Evolutionary conservation across 2,329 filamentous ascomycete genomes (phyloP).

Genomic region (Aspergillus pseudoterreus): DNA sequence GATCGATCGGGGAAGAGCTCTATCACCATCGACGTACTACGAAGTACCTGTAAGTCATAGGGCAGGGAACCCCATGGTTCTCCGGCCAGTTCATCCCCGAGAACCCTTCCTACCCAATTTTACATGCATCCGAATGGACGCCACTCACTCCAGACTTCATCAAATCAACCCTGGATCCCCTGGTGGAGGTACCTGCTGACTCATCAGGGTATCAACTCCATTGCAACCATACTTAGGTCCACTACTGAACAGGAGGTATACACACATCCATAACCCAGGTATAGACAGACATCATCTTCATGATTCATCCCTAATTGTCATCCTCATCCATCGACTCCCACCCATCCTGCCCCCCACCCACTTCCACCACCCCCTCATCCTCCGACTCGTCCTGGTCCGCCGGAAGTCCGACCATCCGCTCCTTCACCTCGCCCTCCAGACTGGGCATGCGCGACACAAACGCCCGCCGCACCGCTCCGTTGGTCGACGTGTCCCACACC

Average conservation of each 20-base stretch:
- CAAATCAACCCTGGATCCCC: not conserved
- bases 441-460: constrained; percentile 71
- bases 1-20: too few species aligned
- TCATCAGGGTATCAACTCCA: not conserved
- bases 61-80: too few species aligned
- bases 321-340: constrained; percentile 57
- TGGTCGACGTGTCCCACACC: constrained; percentile 96
- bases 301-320: not conserved
- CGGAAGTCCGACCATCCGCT: constrained; percentile 73
- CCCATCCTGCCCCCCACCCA: constrained; percentile 43
- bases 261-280: too few species aligned
- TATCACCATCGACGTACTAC: too few species aligned
- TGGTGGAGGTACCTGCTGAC: not conserved
- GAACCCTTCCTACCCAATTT: not conserved
- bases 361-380: constrained; percentile 56
- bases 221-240: not conserved
- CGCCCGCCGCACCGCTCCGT: constrained; percentile 75
- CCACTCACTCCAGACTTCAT: not conserved
- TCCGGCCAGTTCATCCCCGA: too few species aligned
- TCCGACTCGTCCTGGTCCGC: constrained; percentile 63
- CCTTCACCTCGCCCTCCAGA: constrained; percentile 60
- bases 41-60: too few species aligned
- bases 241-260: too few species aligned
- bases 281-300: too few species aligned
- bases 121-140: not conserved